Percentiles rank a stretch among this genome's conserved stretches.
These are phyloP conservation scores for Mixia osmundae DNA, from an alignment of 1,284 basidiomycete genomes.

Conservation along the genomic window DNA sequence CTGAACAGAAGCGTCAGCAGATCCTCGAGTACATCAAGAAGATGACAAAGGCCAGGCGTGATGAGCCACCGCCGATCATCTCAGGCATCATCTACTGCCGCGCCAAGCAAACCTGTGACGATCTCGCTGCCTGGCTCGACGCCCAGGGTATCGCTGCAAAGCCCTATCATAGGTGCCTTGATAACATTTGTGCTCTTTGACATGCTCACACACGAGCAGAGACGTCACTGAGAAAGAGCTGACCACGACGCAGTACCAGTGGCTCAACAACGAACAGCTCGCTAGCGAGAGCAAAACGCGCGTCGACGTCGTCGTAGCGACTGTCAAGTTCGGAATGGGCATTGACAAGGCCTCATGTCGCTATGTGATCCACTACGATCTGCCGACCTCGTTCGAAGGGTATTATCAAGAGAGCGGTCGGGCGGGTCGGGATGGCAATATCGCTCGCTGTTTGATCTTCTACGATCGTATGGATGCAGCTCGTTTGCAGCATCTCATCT, in stretches of 20 bases:
- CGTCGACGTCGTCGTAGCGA: slow-evolving; percentile 24
- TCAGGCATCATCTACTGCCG: slow-evolving; percentile 64
- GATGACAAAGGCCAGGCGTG: slow-evolving; percentile 5
- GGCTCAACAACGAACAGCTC: slow-evolving; percentile 31
- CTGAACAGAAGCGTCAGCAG: slow-evolving; percentile 35
- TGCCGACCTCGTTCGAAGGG: slow-evolving; percentile 26
- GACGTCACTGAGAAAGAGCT: slow-evolving; percentile 32
- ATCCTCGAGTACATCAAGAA: slow-evolving; percentile 40
- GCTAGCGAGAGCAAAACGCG: slow-evolving; percentile 27
- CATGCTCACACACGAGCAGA: slow-evolving; percentile 28
- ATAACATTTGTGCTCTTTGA: background rate
- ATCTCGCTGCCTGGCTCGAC: slow-evolving; percentile 36
- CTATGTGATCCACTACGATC: slow-evolving; percentile 50
- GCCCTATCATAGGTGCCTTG: slow-evolving; percentile 37
- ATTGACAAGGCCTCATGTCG: slow-evolving; percentile 49
- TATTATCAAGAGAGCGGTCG: slow-evolving; percentile 71
- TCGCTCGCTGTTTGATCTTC: background rate
- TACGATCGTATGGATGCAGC: background rate
- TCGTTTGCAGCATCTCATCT: background rate
- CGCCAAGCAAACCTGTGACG: slow-evolving; percentile 38
- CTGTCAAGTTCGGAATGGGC: slow-evolving; percentile 56
- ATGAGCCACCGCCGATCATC: slow-evolving; percentile 20
- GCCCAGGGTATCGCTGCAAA: slow-evolving; percentile 40
- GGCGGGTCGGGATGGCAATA: slow-evolving; percentile 50
- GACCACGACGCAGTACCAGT: slow-evolving; percentile 39